Evolutionary conservation across 768 basidiomycete species (phyloP).

Genomic region (Mycena haematopus): DNA sequence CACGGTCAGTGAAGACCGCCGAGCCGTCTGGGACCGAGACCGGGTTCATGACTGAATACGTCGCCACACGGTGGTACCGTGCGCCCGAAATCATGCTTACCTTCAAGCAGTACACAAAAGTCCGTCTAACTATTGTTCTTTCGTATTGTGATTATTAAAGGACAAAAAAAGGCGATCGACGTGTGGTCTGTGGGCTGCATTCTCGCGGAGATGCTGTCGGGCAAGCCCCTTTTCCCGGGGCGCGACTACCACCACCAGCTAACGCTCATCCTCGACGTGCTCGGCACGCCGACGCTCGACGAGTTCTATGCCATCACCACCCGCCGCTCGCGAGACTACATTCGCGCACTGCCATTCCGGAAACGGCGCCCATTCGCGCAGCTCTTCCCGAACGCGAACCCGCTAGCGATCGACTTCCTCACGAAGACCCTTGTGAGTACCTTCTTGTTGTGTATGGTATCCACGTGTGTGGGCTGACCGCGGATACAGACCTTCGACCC

Average conservation of each 20-base stretch:
- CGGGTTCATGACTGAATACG: slow-evolving; percentile 96
- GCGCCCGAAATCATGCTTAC: slow-evolving; percentile 99
- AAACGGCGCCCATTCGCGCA: slow-evolving; percentile 83
- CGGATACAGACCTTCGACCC: slow-evolving; percentile 87
- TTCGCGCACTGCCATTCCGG: slow-evolving; percentile 92
- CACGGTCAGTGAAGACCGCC: slow-evolving; percentile 86
- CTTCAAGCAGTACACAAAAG: slow-evolving; percentile 96
- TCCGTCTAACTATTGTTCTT: slow-evolving; percentile 18
- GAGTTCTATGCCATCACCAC: slow-evolving; percentile 98
- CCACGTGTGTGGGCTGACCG: slow-evolving; percentile 3
- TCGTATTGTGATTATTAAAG: slow-evolving; percentile 9
- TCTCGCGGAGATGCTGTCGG: slow-evolving; percentile 96
- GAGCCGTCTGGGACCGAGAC: slow-evolving; percentile 85
- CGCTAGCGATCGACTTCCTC: slow-evolving; percentile 71
- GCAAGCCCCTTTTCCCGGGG: slow-evolving; percentile 96
- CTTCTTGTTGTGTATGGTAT: neutral
- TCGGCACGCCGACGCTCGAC: slow-evolving; percentile 96
- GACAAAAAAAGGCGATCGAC: slow-evolving; percentile 65
- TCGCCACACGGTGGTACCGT: slow-evolving; percentile 98
- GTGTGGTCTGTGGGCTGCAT: slow-evolving; percentile 90
- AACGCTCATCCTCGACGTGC: slow-evolving; percentile 92
- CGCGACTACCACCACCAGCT: slow-evolving; percentile 97
- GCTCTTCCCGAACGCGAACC: slow-evolving; percentile 91
- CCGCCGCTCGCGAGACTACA: slow-evolving; percentile 90
- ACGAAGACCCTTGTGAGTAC: slow-evolving; percentile 23